Percentiles rank a stretch among this genome's conserved stretches.
These are phyloP conservation scores for Cryphonectria japonica DNA, from an alignment of 2,329 filamentous ascomycete species.

Conservation along the genomic window DNA sequence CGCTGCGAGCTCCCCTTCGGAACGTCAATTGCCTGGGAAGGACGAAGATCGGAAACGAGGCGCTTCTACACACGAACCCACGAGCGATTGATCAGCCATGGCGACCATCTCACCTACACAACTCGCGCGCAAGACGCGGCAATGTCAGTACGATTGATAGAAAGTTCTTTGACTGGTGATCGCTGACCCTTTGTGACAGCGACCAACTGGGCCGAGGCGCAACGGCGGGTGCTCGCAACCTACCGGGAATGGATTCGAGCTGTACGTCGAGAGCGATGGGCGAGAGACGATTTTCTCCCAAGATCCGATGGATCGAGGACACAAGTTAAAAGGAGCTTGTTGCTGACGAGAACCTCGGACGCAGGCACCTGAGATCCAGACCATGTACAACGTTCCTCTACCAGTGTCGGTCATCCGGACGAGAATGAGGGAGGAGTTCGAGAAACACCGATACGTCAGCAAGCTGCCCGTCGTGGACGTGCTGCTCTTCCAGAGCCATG, in stretches of 20 bases:
- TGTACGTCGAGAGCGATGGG: slow-evolving; percentile 64
- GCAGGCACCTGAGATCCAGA: slow-evolving; percentile 94
- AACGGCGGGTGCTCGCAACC: slow-evolving; percentile 80
- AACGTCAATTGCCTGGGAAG: slow-evolving; percentile 26
- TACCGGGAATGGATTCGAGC: slow-evolving; percentile 97
- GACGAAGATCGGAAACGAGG: slow-evolving; percentile 36
- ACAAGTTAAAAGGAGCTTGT: neutral
- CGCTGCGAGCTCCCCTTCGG: slow-evolving; percentile 19
- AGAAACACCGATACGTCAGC: slow-evolving; percentile 90
- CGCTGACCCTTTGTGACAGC: slow-evolving; percentile 60
- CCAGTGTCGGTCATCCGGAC: slow-evolving; percentile 87
- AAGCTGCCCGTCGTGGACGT: slow-evolving; percentile 89
- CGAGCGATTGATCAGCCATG: slow-evolving; percentile 49
- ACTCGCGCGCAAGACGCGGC: slow-evolving; percentile 79
- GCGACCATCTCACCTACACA: slow-evolving; percentile 94
- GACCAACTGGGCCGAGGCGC: slow-evolving; percentile 86
- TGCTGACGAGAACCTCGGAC: slow-evolving; percentile 21
- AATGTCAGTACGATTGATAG: slow-evolving; percentile 61
- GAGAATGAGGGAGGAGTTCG: slow-evolving; percentile 95
- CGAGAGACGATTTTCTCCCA: slow-evolving; percentile 10
- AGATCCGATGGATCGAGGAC: neutral
- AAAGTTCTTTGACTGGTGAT: neutral
- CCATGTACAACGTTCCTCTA: slow-evolving; percentile 92
- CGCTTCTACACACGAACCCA: slow-evolving; percentile 36
- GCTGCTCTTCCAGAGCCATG: slow-evolving; percentile 85